Evolutionary conservation across 2,329 filamentous ascomycete genomes (phyloP), one percentile per base, ranked within the genome.

Genomic region (Fusarium tupiense): DNA sequence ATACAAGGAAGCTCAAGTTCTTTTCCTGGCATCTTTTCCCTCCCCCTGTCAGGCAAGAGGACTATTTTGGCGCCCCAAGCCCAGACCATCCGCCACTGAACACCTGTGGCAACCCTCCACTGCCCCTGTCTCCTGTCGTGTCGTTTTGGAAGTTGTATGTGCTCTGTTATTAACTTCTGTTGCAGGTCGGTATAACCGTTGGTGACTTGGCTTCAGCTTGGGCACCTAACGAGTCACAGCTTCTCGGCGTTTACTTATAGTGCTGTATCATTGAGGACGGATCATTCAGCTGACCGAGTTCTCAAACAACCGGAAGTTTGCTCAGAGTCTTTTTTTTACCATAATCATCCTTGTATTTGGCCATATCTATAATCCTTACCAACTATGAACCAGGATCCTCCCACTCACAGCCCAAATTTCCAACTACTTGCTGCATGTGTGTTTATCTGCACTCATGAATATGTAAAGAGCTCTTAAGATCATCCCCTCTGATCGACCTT

Each of bases 401-500:
- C 35, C 43, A 24, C 33, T 29, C 26, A 54, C 37, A 56, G 29
- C 47, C 59, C 20, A 49, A 31, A 35, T 16, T 38, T 53, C 43
- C 57, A 38, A 37, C 33, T 54, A 54, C 52, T 56, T 29, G 37
- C 35, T 56, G 35, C 13, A 41, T 41, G 24, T 41, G 20, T 56
- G 35, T 41, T 38, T 59, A 37, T 58, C 40, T n/a, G 37, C 26
- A 44, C 38, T 53, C 29, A 26, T 33, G 46, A 22, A 49, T 29
- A 49, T 49, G 46, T 50, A 33, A 35, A 68, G 40, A 53, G 20
- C 41, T 22, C 56, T 64, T 41, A 41, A 47, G 67, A 69, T 70
- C 65, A 58, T 67, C 71, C 46, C 46, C 49, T 69, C 53, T 63
- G 71, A 73, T 74, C 71, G 59, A 24, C 70, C 66, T 71, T 31